Evolutionary conservation across 1,284 basidiomycete species (phyloP).

Genomic region (Fomitopsis schrenkii): DNA sequence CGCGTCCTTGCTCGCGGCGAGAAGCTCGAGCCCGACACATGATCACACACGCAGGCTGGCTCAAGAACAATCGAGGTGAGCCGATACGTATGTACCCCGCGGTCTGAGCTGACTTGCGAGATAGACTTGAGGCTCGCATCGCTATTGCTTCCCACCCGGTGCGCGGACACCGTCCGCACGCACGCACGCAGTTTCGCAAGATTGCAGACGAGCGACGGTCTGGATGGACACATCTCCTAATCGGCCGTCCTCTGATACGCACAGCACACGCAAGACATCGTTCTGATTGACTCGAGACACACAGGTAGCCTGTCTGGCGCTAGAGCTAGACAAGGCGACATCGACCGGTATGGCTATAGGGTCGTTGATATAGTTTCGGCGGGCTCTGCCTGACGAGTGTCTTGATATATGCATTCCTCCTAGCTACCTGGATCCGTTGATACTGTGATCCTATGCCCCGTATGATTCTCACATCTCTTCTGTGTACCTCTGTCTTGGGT

Average conservation of each 20-base stretch:
- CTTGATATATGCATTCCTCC: neutral
- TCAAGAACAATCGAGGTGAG: neutral
- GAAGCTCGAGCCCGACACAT: conserved; percentile 54
- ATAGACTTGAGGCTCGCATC: conserved; percentile 1
- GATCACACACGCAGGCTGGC: neutral
- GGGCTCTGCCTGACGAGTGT: neutral
- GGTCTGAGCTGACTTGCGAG: neutral
- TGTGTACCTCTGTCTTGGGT: neutral
- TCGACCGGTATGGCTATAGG: neutral
- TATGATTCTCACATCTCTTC: neutral
- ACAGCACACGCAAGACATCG: neutral
- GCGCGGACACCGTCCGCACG: neutral
- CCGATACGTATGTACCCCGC: neutral
- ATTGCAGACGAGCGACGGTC: neutral
- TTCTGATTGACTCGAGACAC: neutral
- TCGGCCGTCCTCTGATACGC: neutral
- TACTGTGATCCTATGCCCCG: neutral
- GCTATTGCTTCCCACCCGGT: neutral
- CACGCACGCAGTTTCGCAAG: neutral
- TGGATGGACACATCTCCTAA: neutral
- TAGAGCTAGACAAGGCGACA: neutral
- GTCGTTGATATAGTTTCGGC: neutral
- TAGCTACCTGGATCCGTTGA: neutral
- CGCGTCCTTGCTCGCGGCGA: conserved; percentile 76
- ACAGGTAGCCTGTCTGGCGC: neutral